A percentile compares a stretch with the other conserved stretches of the same genome.
Conservation (phyloP, 2,329 filamentous ascomycete genomes). For the Ceratocystis ficicola region DNA sequence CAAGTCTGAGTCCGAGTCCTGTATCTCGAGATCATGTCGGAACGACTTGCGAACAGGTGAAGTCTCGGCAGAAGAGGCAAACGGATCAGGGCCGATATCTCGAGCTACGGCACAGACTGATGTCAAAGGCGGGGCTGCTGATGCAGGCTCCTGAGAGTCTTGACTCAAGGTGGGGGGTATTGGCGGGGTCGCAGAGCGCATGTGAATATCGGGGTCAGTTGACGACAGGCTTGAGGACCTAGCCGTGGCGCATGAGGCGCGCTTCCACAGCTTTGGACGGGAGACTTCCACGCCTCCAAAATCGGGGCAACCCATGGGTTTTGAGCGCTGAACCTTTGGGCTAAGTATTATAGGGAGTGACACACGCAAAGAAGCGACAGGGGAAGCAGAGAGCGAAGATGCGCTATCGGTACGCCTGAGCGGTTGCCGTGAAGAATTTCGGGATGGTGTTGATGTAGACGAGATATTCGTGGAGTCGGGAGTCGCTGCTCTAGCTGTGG, state of each 20-base stretch:
- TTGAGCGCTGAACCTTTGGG: conserved; percentile 6
- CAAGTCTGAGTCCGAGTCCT: conserved; percentile 61
- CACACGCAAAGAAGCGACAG: conserved; percentile 5
- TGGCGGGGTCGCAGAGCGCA: not conserved
- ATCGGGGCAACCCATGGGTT: not conserved
- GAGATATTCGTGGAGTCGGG: not conserved
- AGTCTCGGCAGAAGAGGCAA: conserved; percentile 11
- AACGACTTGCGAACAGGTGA: conserved; percentile 24
- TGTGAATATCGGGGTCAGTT: not conserved
- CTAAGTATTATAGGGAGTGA: conserved; percentile 17
- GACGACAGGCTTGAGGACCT: not conserved
- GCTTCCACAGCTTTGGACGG: not conserved
- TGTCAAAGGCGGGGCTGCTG: not conserved
- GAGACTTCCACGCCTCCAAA: not conserved
- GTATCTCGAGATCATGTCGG: conserved; percentile 47
- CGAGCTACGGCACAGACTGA: not conserved
- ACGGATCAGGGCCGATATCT: not conserved
- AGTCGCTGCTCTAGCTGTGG: not conserved
- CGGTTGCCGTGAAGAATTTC: not conserved
- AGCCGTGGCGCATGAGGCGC: not conserved
- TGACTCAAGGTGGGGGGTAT: not conserved
- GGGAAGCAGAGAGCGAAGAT: conserved; percentile 3
- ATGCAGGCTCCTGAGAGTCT: not conserved
- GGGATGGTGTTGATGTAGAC: not conserved
- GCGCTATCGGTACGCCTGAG: not conserved